Base-by-base conservation (phyloP, 371 early-diverging fungal species). In the Blakeslea trispora region DNA sequence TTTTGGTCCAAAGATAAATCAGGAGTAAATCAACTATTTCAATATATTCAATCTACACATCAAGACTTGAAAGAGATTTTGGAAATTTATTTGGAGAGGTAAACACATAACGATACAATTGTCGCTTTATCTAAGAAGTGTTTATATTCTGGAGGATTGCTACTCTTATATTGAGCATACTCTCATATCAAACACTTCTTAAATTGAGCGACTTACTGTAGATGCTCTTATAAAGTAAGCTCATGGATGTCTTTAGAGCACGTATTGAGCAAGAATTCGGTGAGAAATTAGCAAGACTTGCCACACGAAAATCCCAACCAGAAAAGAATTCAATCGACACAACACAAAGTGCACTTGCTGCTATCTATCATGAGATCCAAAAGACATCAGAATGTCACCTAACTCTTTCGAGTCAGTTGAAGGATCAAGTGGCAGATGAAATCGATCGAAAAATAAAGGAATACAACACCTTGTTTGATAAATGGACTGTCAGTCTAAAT, bases 381-480 rank as follows among this genome's bases (percentile, higher is more conserved):
- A 58, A 67, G 10, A 63, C 73, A 8, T 69, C 69, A 0, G 53
- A 71, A 28, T 73, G 73, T 4, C 79, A 73, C 41, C 54, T 73
- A 8, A 71, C 71, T 14, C 31, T 78, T 28, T 48, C 79, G 5
- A 39, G 50, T 17, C 59, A 69, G 10, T 35, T 78, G 9, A 43
- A 59, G 14, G 11, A 49, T 15, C 53, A 68, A 18, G 64, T 75
- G 2, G 68, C 69, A 10, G 7, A 7, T 31, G 53, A 65, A 34
- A 49, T 56, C 21, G 45, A 65, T 7, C 31, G 8, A 28, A 58
- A 60, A 23, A 19, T 65, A 43, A 39, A 55, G 3, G 61, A 60
- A 37, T 65, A 65, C 34, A 45, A 32, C 39, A 10, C 35, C 0
- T 15, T 56, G 1, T 35, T 74, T 17, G 48, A 58, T 1, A 65